These are phyloP conservation scores for Myxozyma melibiosi DNA, from an alignment of 805 yeast genomes.

Conservation along the genomic window DNA sequence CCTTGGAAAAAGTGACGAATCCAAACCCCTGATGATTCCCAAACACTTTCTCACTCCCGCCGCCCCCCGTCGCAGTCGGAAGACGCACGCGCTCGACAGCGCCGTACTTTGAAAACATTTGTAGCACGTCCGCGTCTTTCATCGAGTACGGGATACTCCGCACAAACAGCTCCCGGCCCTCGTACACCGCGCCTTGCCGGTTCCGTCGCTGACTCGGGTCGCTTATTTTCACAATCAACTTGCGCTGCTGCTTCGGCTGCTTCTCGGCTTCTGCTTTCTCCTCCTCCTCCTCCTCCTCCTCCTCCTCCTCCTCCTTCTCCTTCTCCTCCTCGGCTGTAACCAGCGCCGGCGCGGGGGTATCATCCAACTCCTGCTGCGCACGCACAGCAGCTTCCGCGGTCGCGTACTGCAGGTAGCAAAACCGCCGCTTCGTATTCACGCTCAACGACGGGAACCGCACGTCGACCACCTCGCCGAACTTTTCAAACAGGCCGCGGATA, in stretches of 20 bases:
- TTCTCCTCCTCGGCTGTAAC: background rate
- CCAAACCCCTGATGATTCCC: constrained; percentile 64
- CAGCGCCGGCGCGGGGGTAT: constrained; percentile 30
- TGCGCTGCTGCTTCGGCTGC: constrained; percentile 37
- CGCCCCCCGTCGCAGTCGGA: constrained; percentile 35
- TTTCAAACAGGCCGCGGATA: constrained; percentile 47
- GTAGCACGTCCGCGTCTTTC: constrained; percentile 45
- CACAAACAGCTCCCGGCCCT: constrained; percentile 60
- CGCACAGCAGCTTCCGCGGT: constrained; percentile 48
- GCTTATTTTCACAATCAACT: constrained; percentile 61
- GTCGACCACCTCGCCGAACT: constrained; percentile 49
- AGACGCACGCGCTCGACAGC: constrained; percentile 54
- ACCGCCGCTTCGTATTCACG: constrained; percentile 59
- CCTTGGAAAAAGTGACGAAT: constrained; percentile 54
- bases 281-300: constrained; percentile 44
- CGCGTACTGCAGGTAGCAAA: constrained; percentile 69
- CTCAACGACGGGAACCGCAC: constrained; percentile 67
- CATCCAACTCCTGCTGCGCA: constrained; percentile 51
- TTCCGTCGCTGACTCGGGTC: constrained; percentile 52
- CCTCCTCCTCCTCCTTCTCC: too few species aligned
- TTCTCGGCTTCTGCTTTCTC: background rate
- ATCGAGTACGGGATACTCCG: constrained; percentile 55
- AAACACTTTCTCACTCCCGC: constrained; percentile 30
- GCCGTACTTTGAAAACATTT: constrained; percentile 55
- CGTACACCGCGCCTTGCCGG: constrained; percentile 52